Conservation (phyloP, 495 filamentous ascomycete species). For the Penicillium bialowiezense region DNA sequence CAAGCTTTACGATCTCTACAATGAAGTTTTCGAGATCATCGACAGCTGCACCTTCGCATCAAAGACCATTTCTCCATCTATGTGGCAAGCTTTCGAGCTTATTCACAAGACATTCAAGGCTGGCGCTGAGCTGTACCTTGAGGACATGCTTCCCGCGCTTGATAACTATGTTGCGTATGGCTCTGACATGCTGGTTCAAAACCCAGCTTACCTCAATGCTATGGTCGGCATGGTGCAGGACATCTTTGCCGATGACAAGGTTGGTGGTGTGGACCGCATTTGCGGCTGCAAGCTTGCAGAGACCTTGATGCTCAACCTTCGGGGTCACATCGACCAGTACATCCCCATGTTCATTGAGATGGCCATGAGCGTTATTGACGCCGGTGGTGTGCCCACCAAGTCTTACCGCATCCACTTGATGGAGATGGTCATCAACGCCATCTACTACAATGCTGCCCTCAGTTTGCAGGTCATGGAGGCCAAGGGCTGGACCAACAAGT, state of each 20-base stretch:
- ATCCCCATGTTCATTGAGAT: slow-evolving; percentile 84
- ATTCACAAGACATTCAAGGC: slow-evolving; percentile 97
- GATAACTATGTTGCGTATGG: slow-evolving; percentile 98
- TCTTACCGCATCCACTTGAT: slow-evolving; percentile 92
- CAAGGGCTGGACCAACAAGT: slow-evolving; percentile 98
- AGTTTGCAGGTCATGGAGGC: slow-evolving; percentile 79
- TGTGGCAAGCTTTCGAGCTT: slow-evolving; percentile 97
- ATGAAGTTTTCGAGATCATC: slow-evolving; percentile 98
- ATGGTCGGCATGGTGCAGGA: slow-evolving; percentile 78
- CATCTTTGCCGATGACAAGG: slow-evolving; percentile 79
- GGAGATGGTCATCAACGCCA: slow-evolving; percentile 98
- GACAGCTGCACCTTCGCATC: slow-evolving; percentile 99
- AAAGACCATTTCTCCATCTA: slow-evolving; percentile 88
- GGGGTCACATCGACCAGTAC: slow-evolving; percentile 83
- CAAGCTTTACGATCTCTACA: slow-evolving; percentile 95
- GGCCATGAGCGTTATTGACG: slow-evolving; percentile 77
- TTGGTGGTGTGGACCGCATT: slow-evolving; percentile 91
- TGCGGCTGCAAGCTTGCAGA: slow-evolving; percentile 99
- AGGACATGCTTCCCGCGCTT: slow-evolving; percentile 96
- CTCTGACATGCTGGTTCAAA: slow-evolving; percentile 71
- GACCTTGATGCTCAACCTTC: slow-evolving; percentile 92
- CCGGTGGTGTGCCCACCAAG: slow-evolving; percentile 70
- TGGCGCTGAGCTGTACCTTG: slow-evolving; percentile 94
- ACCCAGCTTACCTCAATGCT: slow-evolving; percentile 80
- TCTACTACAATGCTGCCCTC: slow-evolving; percentile 91